These are phyloP conservation scores for Acarospora socialis DNA, from an alignment of 2,329 filamentous ascomycete genomes.

Conservation along the genomic window DNA sequence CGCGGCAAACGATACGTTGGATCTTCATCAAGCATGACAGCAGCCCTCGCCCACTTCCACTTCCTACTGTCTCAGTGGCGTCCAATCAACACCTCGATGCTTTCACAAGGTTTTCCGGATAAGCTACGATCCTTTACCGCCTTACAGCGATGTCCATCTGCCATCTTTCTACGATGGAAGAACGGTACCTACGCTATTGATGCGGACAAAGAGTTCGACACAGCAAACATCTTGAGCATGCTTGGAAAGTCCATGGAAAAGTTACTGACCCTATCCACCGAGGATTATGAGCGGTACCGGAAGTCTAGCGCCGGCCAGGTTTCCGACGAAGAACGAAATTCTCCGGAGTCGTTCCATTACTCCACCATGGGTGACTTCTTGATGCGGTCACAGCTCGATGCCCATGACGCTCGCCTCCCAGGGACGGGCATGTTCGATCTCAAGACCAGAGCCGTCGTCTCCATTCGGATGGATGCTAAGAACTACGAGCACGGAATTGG, in stretches of 20 bases:
- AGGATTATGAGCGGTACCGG: slow-evolving; percentile 76
- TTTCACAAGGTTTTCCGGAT: slow-evolving; percentile 53
- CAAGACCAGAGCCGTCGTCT: slow-evolving; percentile 84
- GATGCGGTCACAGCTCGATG: slow-evolving; percentile 90
- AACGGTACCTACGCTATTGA: slow-evolving; percentile 88
- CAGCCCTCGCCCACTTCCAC: slow-evolving; percentile 78
- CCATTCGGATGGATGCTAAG: slow-evolving; percentile 72
- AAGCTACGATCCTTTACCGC: slow-evolving; percentile 54
- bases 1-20: slow-evolving; percentile 71
- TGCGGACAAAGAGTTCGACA: slow-evolving; percentile 83
- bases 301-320: slow-evolving; percentile 53
- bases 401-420: slow-evolving; percentile 69
- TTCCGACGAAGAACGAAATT: slow-evolving; percentile 54
- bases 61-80: slow-evolving; percentile 80
- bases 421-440: slow-evolving; percentile 91
- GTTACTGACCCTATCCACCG: slow-evolving; percentile 66
- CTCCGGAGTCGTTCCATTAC: slow-evolving; percentile 74
- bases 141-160: slow-evolving; percentile 57
- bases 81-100: slow-evolving; percentile 46
- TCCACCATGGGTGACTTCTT: slow-evolving; percentile 75
- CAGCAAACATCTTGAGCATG: slow-evolving; percentile 73
- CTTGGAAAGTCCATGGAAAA: slow-evolving; percentile 96
- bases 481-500: slow-evolving; percentile 62
- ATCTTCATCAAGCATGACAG: slow-evolving; percentile 94
- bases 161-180: slow-evolving; percentile 68